phyloP scores from a whole-genome alignment of 331 rosid species.

The Saraca asoca region DNA sequence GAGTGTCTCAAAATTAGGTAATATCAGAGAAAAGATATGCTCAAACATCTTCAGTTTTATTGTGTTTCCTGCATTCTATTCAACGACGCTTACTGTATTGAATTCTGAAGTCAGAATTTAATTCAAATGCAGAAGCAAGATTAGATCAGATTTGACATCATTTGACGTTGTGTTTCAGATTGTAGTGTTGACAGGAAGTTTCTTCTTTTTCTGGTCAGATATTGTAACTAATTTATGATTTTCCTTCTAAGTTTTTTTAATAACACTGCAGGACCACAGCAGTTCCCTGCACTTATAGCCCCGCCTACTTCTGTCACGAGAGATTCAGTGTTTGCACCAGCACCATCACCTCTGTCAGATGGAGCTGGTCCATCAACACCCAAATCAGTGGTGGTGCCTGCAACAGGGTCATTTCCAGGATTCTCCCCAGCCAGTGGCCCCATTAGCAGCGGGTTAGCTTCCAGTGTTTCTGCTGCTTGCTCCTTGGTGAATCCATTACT shows the following conservation, averaged over 20 bases:
- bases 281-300: constrained; percentile 74
- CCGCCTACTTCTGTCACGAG: constrained; percentile 69
- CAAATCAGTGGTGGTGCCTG: constrained; percentile 46
- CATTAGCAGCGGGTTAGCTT: constrained; percentile 43
- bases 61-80: neutral
- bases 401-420: constrained; percentile 59
- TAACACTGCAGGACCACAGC: constrained; percentile 61
- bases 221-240: neutral
- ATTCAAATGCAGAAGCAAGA: neutral
- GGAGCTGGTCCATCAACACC: constrained; percentile 52
- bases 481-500: constrained; percentile 61
- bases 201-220: neutral
- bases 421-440: constrained; percentile 73
- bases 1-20: neutral
- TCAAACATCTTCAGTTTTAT: constrained; percentile 4
- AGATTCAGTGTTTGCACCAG: constrained; percentile 61
- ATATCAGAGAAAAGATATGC: neutral
- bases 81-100: no score
- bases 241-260: constrained; percentile 32
- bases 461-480: constrained; percentile 62
- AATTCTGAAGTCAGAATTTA: no score
- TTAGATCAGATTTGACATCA: neutral
- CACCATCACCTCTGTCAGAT: constrained; percentile 67
- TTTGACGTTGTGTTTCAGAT: constrained; percentile 14
- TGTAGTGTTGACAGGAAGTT: neutral